These are phyloP conservation scores for Symbiodinium pilosum DNA, from an alignment of 73 alveolate genomes.

Conservation along the genomic window DNA sequence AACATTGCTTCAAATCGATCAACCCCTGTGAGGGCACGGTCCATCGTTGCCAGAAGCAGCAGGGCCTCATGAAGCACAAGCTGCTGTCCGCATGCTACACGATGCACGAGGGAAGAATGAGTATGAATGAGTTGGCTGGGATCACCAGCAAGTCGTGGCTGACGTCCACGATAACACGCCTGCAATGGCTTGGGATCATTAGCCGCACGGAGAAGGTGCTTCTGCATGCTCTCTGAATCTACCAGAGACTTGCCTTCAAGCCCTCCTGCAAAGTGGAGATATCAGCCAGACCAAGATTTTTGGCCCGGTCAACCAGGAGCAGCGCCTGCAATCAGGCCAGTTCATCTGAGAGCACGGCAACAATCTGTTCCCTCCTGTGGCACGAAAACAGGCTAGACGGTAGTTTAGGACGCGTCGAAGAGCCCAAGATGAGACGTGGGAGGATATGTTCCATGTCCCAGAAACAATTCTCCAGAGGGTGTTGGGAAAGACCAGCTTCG, in stretches of 20 bases:
- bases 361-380: not conserved
- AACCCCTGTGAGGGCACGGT: too few species aligned
- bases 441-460: too few species aligned
- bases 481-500: too few species aligned
- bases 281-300: not conserved
- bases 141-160: conserved; percentile 3
- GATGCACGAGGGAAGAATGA: not conserved
- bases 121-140: not conserved
- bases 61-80: not conserved
- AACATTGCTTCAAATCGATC: too few species aligned
- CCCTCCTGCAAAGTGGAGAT: conserved; percentile 50
- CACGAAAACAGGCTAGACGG: not conserved
- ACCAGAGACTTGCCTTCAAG: conserved; percentile 37
- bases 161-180: not conserved
- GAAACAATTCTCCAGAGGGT: too few species aligned
- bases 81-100: not conserved
- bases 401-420: too few species aligned
- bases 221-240: too few species aligned
- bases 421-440: too few species aligned
- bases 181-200: not conserved
- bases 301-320: conserved; percentile 36
- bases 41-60: conserved; percentile 54
- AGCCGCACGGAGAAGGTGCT: not conserved
- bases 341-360: not conserved
- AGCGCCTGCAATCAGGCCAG: conserved; percentile 42